Evolutionary conservation across 2,329 filamentous ascomycete species (phyloP).

Genomic region (Pochonia chlamydosporia): DNA sequence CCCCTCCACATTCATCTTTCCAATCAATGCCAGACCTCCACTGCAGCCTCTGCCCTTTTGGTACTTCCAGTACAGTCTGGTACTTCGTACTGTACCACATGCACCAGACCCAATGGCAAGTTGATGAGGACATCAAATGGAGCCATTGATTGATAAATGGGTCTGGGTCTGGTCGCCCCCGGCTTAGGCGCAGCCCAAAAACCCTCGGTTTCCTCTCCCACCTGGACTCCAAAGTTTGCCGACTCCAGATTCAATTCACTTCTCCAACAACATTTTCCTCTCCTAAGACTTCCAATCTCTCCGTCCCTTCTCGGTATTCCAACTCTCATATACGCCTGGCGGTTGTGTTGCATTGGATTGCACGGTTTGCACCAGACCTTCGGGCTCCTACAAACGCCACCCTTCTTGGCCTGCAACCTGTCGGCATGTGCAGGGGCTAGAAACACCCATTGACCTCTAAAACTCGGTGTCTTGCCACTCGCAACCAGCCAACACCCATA

Average conservation of each 20-base stretch:
- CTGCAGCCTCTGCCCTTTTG: not conserved
- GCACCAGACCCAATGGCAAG: too few species aligned
- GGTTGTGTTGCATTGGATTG: not conserved
- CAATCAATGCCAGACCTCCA: too few species aligned
- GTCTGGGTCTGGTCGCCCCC: too few species aligned
- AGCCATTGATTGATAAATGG: too few species aligned
- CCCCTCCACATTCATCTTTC: too few species aligned
- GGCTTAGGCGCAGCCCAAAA: not conserved
- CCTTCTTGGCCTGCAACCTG: not conserved
- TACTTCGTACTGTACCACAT: too few species aligned
- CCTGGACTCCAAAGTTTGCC: not conserved
- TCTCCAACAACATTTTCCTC: not conserved
- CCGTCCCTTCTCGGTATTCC: not conserved
- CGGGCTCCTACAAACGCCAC: not conserved
- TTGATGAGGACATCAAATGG: too few species aligned
- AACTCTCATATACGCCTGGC: not conserved
- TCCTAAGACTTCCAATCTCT: not conserved
- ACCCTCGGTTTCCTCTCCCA: slow-evolving; percentile 1
- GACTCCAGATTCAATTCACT: not conserved
- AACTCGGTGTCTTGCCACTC: not conserved
- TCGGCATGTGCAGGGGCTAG: not conserved
- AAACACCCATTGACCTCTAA: not conserved
- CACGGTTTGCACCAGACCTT: not conserved
- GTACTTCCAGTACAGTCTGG: not conserved
- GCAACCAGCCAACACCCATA: too few species aligned